Evolutionary conservation across 2,329 filamentous ascomycete genomes (phyloP), one percentile per base, ranked within the genome.

Genomic region (Phaeosphaeria sp.): DNA sequence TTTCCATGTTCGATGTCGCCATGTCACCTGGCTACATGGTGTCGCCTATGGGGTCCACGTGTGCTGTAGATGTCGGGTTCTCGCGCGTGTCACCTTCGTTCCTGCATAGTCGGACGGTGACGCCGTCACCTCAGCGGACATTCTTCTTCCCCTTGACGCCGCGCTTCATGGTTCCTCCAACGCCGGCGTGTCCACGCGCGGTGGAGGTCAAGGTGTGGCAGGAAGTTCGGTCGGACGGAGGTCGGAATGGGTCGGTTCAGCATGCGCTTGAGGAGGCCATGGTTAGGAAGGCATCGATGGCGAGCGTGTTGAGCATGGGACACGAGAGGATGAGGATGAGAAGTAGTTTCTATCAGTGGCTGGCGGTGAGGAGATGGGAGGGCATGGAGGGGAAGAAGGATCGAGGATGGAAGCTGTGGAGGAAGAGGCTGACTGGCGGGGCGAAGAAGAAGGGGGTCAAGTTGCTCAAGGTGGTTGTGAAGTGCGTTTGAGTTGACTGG

Each of bases 1-100:
- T 69, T 2, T 67, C 66, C 0, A 48, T 69, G 6, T 69, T 70
- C 22, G 62, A 70, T 20, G 27, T 41, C 46, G 22, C 52, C 25
- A 47, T 64, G 18, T 65, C 60, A 20, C 50, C 60, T 10, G 46
- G 46, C 22, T 44, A 44, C 46, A 23, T 49, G 22, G 46, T 63
- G 18, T 64, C 59, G 23, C 49, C 59, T 10, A 58, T 56, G 17
- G 55, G 52, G 17, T 46, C 49, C 2, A 48, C 52, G 5, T 55
- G 56, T 5, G 46, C n/a, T 6, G 23, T 47, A 1, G 23, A 27
- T 3, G 6, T 44, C 13, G 47, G n/a, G 27, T 21, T 57, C 13
- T 25, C 51, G 21, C 50, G 50, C 23, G 41, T 42, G 3, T 41
- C 42, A 5, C 30, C 49, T 0, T 48, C 51, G n/a, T 23, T 46